Base-by-base conservation (phyloP, 768 basidiomycete genomes). In the Crucibulum laeve region DNA sequence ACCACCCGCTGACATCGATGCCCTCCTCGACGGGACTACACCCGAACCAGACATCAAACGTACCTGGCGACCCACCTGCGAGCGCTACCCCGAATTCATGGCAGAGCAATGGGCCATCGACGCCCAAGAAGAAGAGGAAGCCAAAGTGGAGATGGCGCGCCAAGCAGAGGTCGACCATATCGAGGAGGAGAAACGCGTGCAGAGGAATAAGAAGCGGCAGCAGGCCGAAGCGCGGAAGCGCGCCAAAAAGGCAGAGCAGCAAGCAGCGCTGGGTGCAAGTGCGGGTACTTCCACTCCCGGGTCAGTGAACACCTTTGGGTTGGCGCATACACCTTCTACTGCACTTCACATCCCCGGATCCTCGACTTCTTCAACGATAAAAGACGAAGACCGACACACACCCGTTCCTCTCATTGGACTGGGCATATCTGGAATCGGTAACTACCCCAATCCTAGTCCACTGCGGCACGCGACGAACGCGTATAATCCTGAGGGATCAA, bases 71-170 rank as follows among this genome's bases (percentile, higher is more conserved):
- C 88, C 95, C 2, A 73, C 89, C 35, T 80, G 71, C 49, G 91
- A 96, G 42, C 82, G 94, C 5, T 97, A 95, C 62, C 42, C 73
- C 15, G 91, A 95, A 59, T 96, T 80, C 54, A 83, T 87, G 75
- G 65, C 68, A 38, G 93, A 96, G 59, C 89, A 94, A 58, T 83
- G 81, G 76, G 73, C 64, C 5, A 62, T 90, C 40, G 91, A 93
- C 51, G 77, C 71, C n/a, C 61, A 68, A 23, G 91, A 95, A 48
- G 94, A 93, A 56, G 71, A 74, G 19, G 80, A 83, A 51, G 80
- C 82, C 3, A 73, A 70, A 36, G 57, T 56, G 1, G 77, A 81
- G 33, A 61, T 65, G 1, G 57, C 57, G 4, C 63, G 59, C 35
- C 50, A 58, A 11, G 74, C 71, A 6, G 65, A 68, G 5, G 57